These are phyloP conservation scores for Rhodocollybia butyracea DNA, from an alignment of 768 basidiomycete species.

Conservation along the genomic window DNA sequence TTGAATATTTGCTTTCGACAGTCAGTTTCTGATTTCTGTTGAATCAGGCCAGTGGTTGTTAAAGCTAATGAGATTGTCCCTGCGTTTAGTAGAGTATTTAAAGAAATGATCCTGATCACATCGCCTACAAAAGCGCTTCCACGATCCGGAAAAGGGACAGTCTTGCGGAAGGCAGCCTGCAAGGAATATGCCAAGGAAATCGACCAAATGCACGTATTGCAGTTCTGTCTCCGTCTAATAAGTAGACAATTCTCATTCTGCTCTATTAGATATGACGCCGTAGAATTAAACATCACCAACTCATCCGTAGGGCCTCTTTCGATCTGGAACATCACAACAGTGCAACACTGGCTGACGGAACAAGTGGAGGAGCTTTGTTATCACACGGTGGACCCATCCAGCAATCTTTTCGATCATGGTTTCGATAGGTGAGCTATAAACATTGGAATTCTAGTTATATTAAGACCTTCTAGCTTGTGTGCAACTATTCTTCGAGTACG, in stretches of 20 bases:
- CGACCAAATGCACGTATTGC: conserved; percentile 36
- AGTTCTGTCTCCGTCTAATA: neutral
- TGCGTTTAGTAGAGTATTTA: conserved; percentile 41
- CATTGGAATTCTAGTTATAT: conserved; percentile 10
- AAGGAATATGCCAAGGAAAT: conserved; percentile 42
- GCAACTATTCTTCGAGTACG: conserved; percentile 29
- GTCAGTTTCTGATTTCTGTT: neutral
- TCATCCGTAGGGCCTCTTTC: neutral
- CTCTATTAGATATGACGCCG: neutral
- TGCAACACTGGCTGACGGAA: neutral
- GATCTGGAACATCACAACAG: neutral
- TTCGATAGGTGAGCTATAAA: conserved; percentile 9
- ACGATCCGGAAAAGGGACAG: conserved; percentile 45
- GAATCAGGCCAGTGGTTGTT: conserved; percentile 33
- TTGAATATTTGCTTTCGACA: neutral
- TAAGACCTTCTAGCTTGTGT: conserved; percentile 15
- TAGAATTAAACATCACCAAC: neutral
- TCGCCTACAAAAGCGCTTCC: conserved; percentile 34
- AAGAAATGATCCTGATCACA: conserved; percentile 49
- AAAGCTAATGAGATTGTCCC: conserved; percentile 43
- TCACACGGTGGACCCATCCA: neutral
- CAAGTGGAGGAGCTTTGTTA: neutral
- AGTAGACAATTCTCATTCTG: neutral
- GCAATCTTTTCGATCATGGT: neutral
- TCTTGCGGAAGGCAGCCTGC: conserved; percentile 41